Evolutionary conservation across 805 yeast genomes (phyloP).

Genomic region (Saccharomyces cerevisiae): DNA sequence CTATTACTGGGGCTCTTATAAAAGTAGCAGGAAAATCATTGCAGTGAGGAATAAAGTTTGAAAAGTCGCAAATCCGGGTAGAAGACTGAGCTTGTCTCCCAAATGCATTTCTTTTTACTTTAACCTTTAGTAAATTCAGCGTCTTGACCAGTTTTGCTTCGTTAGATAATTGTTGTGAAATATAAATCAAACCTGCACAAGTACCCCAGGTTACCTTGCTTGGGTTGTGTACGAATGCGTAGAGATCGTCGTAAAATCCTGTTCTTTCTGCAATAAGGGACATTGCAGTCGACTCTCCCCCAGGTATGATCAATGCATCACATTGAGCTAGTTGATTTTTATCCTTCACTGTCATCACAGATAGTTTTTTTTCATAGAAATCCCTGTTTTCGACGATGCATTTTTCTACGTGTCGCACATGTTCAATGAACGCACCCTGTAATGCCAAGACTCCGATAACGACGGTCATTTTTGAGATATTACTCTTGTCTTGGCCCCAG

Average conservation of each 20-base stretch:
- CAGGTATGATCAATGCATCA: constrained; percentile 59
- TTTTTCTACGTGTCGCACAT: constrained; percentile 41
- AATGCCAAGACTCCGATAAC: constrained; percentile 64
- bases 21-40: constrained; percentile 40
- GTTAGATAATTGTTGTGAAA: constrained; percentile 46
- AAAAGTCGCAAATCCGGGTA: constrained; percentile 37
- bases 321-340: constrained; percentile 41
- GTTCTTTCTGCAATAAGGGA: constrained; percentile 63
- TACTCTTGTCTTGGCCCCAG: too few species aligned
- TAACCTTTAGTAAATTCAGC: constrained; percentile 57
- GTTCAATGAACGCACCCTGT: constrained; percentile 76
- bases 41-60: constrained; percentile 35
- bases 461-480: constrained; percentile 2
- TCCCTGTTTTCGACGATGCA: constrained; percentile 27
- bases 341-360: constrained; percentile 44
- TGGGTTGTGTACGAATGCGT: constrained; percentile 39
- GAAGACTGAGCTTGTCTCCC: constrained; percentile 73
- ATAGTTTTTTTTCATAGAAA: constrained; percentile 16
- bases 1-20: constrained; percentile 71
- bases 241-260: constrained; percentile 46
- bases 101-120: constrained; percentile 65
- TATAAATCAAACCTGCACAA: constrained; percentile 71
- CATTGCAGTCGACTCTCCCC: constrained; percentile 63
- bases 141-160: constrained; percentile 47
- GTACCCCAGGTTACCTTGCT: constrained; percentile 72